These are phyloP conservation scores for Vanrija sp. DNA, from an alignment of 1,284 basidiomycete species.

Conservation along the genomic window DNA sequence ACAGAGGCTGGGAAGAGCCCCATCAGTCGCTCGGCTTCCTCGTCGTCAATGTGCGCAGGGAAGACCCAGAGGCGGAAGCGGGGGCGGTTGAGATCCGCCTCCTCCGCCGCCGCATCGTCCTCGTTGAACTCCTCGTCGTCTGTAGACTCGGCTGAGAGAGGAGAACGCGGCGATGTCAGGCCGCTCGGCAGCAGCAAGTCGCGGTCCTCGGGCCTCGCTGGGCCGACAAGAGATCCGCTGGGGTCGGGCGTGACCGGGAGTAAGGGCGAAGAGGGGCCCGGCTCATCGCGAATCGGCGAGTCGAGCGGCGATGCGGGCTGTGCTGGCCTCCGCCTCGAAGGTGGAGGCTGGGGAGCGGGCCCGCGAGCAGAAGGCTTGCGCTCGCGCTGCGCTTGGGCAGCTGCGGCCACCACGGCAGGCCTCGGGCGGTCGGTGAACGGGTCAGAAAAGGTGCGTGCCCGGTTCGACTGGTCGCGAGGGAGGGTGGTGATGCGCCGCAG, in stretches of 20 bases:
- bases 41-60: constrained; percentile 38
- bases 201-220: constrained; percentile 7
- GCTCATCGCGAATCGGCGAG: not conserved
- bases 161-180: not conserved
- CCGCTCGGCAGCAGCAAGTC: constrained; percentile 12
- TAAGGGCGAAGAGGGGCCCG: not conserved
- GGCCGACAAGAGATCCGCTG: too few relatives aligned
- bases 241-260: not conserved
- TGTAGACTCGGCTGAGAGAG: not conserved
- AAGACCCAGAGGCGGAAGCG: constrained; percentile 43
- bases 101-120: constrained; percentile 31
- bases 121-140: constrained; percentile 22
- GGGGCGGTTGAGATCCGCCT: constrained; percentile 36
- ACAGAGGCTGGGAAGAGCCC: constrained; percentile 29
- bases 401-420: constrained; percentile 1
- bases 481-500: constrained; percentile 18
- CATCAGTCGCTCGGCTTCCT: constrained; percentile 34
- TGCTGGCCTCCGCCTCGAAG: constrained; percentile 15
- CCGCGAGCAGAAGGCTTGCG: constrained; percentile 21
- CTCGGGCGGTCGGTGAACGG: constrained; percentile 33
- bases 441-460: constrained; percentile 24
- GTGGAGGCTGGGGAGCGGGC: constrained; percentile 31
- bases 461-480: not conserved
- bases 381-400: constrained; percentile 2
- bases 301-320: not conserved